phyloP scores from a whole-genome alignment of 352 stramenopile species.

The Phytophthora cajani region DNA sequence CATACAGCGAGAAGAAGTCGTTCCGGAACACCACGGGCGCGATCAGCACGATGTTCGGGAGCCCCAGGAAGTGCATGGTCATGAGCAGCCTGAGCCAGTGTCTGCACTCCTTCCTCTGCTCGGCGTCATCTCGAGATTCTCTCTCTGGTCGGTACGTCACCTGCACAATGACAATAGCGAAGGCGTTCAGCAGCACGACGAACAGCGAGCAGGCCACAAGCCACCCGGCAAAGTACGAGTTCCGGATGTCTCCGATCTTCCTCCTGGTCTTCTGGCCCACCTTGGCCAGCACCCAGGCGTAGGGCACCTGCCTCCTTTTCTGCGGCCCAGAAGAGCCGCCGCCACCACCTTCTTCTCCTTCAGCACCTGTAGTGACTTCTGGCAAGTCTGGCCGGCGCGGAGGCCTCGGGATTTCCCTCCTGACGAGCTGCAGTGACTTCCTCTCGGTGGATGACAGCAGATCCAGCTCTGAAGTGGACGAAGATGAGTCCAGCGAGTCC shows the following conservation, averaged over 20 bases:
- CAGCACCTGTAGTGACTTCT: constrained; percentile 2
- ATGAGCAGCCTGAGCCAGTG: constrained; percentile 50
- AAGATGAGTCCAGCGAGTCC: constrained; percentile 11
- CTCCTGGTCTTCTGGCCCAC: constrained; percentile 34
- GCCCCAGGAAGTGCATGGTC: constrained; percentile 55
- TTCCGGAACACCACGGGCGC: constrained; percentile 67
- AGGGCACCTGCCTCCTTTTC: constrained; percentile 14
- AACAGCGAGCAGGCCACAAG: constrained; percentile 65
- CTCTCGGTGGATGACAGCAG: constrained; percentile 19
- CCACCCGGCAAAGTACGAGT: constrained; percentile 80
- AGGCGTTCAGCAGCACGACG: constrained; percentile 50
- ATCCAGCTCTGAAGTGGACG: constrained; percentile 19
- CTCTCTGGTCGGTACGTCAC: constrained; percentile 34
- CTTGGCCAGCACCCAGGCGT: constrained; percentile 40
- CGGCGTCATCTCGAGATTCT: constrained; percentile 13
- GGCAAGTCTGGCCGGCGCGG: constrained; percentile 7
- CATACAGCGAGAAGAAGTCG: constrained; percentile 59
- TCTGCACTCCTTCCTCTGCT: constrained; percentile 24
- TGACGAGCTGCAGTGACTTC: constrained; percentile 11
- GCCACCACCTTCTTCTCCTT: constrained; percentile 2
- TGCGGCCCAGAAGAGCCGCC: background rate
- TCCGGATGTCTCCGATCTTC: constrained; percentile 55
- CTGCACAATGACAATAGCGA: constrained; percentile 49
- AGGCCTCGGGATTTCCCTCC: constrained; percentile 24
- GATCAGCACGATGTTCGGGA: constrained; percentile 64